Base-by-base conservation (phyloP, 202 grass and related monocot genomes). In the Bolboschoenoplectus hybrid region DNA sequence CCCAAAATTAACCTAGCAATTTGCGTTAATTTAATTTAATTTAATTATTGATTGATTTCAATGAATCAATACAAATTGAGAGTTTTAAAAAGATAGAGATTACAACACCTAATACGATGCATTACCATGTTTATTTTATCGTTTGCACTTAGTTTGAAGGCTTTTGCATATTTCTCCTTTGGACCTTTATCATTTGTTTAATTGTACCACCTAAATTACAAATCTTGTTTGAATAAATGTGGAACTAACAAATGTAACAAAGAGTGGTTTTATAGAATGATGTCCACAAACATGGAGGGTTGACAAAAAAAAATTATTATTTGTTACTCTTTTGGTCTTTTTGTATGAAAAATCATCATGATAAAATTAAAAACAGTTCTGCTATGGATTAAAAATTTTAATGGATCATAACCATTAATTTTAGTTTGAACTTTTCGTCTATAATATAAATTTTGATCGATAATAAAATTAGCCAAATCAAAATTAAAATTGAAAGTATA, bases 81-180 rank as follows among this genome's bases (percentile, higher is more conserved):
- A 38, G 36, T 50, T 84, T 39, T 19, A 70, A 43, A 71, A 69
- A 69, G 64, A 41, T 84, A 69, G 6, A 70, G 64, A 52, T 55
- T 83, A 52, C 26, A 19, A 67, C 81, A 83, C 81, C 63, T 83
- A 52, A 83, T 83, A 51, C 81, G 61, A 83, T 83, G 63, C 63
- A 35, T 69, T 68, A 46, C 9, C 43, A 34, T 84, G 49, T 36
- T 68, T 53, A 52, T 70, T 70, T 56, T 66, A 64, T 84, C 7
- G 7, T 84, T 57, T 55, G 46, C 38, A 66, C 3, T 84, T 26
- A 26, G 26, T 26, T 57, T 40, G 34, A 52, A 35, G 32, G 3
- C 16, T n/a, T 60, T 79, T 57, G 34, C 75, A 58, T 4, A 41
- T 79, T n/a, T 2, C 7, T 12, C 81, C 46, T 71, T 68, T 6